A percentile compares a stretch with the other conserved stretches of the same genome.
These are phyloP conservation scores for Alectoria sarmentosa DNA, from an alignment of 495 filamentous ascomycete genomes.

Conservation along the genomic window DNA sequence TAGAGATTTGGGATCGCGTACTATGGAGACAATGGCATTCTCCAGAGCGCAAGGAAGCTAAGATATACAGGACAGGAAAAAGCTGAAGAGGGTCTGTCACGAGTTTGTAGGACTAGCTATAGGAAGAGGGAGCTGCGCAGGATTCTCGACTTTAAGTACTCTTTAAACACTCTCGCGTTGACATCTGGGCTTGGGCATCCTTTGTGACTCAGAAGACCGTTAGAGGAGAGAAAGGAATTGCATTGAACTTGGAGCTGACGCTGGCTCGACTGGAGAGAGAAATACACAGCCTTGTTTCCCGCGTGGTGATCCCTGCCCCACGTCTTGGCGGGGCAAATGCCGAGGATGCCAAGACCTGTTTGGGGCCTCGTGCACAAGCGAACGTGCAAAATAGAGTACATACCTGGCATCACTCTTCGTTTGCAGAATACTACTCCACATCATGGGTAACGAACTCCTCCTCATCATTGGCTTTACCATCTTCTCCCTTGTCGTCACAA, in stretches of 20 bases:
- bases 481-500: slow-evolving; percentile 27
- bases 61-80: not conserved
- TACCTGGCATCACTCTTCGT: not conserved
- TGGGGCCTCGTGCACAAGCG: not conserved
- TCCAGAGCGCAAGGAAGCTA: not conserved
- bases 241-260: not conserved
- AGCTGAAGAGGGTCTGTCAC: not conserved
- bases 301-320: slow-evolving; percentile 8
- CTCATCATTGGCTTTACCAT: slow-evolving; percentile 27
- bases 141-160: not conserved
- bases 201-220: not conserved
- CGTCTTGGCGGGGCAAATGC: not conserved
- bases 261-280: slow-evolving; percentile 1
- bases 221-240: not conserved
- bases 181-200: not conserved
- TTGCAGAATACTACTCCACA: not conserved
- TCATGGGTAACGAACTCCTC: slow-evolving; percentile 27
- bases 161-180: not conserved
- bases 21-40: not conserved
- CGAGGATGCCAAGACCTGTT: not conserved
- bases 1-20: too few species aligned
- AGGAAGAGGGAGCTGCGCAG: not conserved
- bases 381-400: too few species aligned
- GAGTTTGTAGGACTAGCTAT: not conserved
- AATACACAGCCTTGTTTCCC: slow-evolving; percentile 12